Percentiles rank a stretch among this genome's conserved stretches.
These are phyloP conservation scores for Onygenales sp. DNA, from an alignment of 2,329 filamentous ascomycete species.

Conservation along the genomic window DNA sequence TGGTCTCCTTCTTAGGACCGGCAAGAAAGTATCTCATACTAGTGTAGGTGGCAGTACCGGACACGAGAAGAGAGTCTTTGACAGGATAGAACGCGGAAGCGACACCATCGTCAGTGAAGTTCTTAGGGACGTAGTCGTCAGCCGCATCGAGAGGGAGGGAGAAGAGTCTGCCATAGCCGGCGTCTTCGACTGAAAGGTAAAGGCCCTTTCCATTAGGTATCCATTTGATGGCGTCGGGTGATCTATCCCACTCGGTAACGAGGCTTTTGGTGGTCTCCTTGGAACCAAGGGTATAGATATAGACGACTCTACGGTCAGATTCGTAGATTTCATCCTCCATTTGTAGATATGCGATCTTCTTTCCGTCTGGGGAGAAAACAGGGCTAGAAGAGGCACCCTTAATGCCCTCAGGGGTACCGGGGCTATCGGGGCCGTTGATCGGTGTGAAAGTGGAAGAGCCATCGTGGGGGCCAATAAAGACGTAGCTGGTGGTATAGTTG, in stretches of 20 bases:
- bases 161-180: conserved; percentile 44
- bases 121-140: conserved; percentile 23
- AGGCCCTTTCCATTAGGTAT: conserved; percentile 49
- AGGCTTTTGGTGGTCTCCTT: conserved; percentile 28
- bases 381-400: conserved; percentile 54
- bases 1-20: conserved; percentile 18
- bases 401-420: conserved; percentile 40
- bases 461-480: conserved; percentile 61
- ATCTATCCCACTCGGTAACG: conserved; percentile 42
- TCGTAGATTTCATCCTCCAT: conserved; percentile 75
- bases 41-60: conserved; percentile 26
- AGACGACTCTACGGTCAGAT: conserved; percentile 55
- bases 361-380: conserved; percentile 64
- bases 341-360: conserved; percentile 62
- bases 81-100: conserved; percentile 22
- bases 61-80: conserved; percentile 19
- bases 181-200: conserved; percentile 64
- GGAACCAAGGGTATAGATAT: conserved; percentile 28
- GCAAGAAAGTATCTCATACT: conserved; percentile 26
- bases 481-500: conserved; percentile 69
- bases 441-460: conserved; percentile 45
- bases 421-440: conserved; percentile 33
- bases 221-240: conserved; percentile 43
- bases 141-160: conserved; percentile 23
- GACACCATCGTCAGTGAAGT: conserved; percentile 27